These are phyloP conservation scores for Pyronema omphalodes DNA, from an alignment of 495 filamentous ascomycete genomes.

Conservation along the genomic window DNA sequence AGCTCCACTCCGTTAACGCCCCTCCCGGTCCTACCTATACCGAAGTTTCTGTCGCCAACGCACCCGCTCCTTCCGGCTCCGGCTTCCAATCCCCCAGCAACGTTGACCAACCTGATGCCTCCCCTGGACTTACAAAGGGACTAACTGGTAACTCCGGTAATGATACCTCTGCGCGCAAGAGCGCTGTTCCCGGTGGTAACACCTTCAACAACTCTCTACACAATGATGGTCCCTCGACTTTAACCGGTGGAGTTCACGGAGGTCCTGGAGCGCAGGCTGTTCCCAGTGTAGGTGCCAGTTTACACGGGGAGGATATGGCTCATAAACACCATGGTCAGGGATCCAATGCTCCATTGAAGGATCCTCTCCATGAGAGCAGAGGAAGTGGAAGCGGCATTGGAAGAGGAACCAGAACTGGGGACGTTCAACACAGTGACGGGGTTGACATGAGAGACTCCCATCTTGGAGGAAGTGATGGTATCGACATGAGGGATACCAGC, in stretches of 20 bases:
- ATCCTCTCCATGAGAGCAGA: no score
- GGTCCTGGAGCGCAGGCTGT: neutral
- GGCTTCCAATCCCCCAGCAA: neutral
- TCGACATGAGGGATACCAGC: no score
- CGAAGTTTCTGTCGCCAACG: neutral
- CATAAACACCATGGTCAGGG: neutral
- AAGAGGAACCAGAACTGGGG: no score
- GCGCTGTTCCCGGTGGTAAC: neutral
- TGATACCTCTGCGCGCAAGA: slow-evolving; percentile 1
- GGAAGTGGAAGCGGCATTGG: no score
- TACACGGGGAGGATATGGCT: no score
- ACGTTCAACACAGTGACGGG: no score
- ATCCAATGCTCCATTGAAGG: no score
- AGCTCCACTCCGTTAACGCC: neutral
- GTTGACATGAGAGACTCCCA: no score
- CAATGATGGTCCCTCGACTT: neutral
- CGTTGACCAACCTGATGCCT: neutral
- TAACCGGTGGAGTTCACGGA: neutral
- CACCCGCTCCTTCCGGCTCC: neutral
- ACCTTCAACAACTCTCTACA: no score
- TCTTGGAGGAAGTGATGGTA: no score
- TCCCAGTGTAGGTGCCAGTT: neutral
- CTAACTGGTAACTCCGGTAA: neutral
- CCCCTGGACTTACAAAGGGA: neutral
- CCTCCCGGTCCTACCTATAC: slow-evolving; percentile 4